These are phyloP conservation scores for Spiromastix sp. DNA, from an alignment of 2,329 filamentous ascomycete species.

Conservation along the genomic window DNA sequence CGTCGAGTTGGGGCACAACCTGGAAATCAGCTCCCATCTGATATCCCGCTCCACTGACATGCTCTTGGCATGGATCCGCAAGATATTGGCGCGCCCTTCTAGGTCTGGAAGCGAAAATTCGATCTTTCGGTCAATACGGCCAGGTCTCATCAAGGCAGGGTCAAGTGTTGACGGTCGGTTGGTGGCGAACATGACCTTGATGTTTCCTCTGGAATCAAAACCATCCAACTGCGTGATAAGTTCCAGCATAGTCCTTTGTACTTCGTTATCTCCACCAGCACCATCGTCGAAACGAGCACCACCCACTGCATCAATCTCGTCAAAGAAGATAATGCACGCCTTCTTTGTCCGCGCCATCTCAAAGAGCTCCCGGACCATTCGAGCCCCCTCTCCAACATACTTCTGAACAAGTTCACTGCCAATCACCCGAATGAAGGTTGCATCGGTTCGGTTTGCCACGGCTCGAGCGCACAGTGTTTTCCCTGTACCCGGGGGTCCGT, in stretches of 20 bases:
- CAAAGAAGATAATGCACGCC: slow-evolving; percentile 99
- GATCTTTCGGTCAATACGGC: slow-evolving; percentile 97
- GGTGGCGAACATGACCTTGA: slow-evolving; percentile 99
- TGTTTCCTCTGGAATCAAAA: slow-evolving; percentile 93
- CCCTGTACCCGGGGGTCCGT: slow-evolving; percentile 94
- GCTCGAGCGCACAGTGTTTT: slow-evolving; percentile 97
- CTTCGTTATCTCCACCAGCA: slow-evolving; percentile 93
- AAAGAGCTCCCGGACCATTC: slow-evolving; percentile 97
- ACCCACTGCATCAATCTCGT: slow-evolving; percentile 94
- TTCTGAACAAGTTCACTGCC: slow-evolving; percentile 97
- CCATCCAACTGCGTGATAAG: slow-evolving; percentile 94
- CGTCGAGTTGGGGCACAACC: slow-evolving; percentile 92
- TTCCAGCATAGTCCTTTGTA: slow-evolving; percentile 96
- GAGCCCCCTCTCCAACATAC: slow-evolving; percentile 94
- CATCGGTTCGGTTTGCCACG: slow-evolving; percentile 94
- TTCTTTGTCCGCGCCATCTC: slow-evolving; percentile 99
- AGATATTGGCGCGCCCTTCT: slow-evolving; percentile 92
- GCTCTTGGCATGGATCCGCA: slow-evolving; percentile 97
- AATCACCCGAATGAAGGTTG: slow-evolving; percentile 97
- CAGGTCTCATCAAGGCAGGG: slow-evolving; percentile 92
- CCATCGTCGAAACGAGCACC: slow-evolving; percentile 95
- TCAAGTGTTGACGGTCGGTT: slow-evolving; percentile 93
- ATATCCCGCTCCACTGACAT: slow-evolving; percentile 99
- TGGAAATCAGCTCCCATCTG: slow-evolving; percentile 95
- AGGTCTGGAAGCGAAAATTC: slow-evolving; percentile 97